A percentile compares a stretch with the other conserved stretches of the same genome.
Conservation (phyloP, 495 filamentous ascomycete species). For the Trichocladium uniseriatum region DNA sequence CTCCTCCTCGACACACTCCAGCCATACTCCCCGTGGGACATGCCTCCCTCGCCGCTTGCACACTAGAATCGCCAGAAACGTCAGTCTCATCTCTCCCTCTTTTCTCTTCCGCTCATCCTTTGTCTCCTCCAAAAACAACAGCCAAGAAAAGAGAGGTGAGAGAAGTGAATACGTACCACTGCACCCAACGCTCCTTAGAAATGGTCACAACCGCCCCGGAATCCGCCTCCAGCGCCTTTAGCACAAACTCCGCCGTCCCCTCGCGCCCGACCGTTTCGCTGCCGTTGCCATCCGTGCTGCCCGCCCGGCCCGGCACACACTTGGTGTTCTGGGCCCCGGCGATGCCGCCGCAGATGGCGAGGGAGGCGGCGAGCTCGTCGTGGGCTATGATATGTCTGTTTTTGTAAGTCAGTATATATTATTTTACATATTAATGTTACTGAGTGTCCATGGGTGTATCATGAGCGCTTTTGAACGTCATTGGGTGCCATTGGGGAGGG, state of each 20-base stretch:
- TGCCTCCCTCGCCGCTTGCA: constrained; percentile 38
- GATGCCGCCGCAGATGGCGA: constrained; percentile 46
- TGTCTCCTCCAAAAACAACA: too few species aligned
- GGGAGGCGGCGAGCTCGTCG: constrained; percentile 45
- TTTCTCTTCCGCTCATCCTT: too few species aligned
- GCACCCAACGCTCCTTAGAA: constrained; percentile 43
- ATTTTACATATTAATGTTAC: too few species aligned
- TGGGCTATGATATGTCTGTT: constrained; percentile 42
- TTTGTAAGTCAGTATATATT: neutral
- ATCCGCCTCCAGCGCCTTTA: constrained; percentile 24
- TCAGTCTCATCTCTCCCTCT: too few species aligned
- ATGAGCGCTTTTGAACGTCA: neutral
- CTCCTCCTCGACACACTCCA: constrained; percentile 42
- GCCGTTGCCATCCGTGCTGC: too few species aligned
- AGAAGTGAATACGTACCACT: constrained; percentile 20
- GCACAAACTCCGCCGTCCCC: constrained; percentile 40
- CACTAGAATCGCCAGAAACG: neutral
- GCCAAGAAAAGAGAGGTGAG: too few species aligned
- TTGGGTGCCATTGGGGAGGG: too few species aligned
- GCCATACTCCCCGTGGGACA: constrained; percentile 39
- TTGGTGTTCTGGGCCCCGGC: constrained; percentile 20
- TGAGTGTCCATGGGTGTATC: too few species aligned
- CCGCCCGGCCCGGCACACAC: too few species aligned
- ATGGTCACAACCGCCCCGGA: constrained; percentile 41
- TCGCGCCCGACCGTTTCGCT: constrained; percentile 32